Evolutionary conservation across 176 grass and related monocot genomes (phyloP), one percentile per base, ranked within the genome.

Genomic region (Carex parvula): DNA sequence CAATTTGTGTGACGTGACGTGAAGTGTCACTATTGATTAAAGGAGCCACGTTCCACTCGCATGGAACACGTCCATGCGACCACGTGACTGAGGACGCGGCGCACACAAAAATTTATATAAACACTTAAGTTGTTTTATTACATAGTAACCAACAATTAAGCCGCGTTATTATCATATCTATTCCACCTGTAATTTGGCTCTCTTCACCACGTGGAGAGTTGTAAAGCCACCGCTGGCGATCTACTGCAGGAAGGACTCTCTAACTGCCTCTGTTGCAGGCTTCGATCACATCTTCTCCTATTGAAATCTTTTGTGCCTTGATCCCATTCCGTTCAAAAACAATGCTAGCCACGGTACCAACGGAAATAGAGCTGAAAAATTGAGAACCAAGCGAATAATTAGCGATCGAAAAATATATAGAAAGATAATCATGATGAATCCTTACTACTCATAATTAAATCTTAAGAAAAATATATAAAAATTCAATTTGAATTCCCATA

Each of bases 211-310:
- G 79, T 6, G 89, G 89, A 0, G 90, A 90, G 70, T 87, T 88
- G 71, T 91, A 94, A 86, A 97, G 90, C 92, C 95, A 94, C 57
- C 92, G 89, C 30, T 87, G 89, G 61, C 85, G 87, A 69, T 97
- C 95, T 9, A 97, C 95, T 8, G 81, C 87, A 10, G 84, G 82
- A 3, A 97, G 90, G 81, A 97, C 94, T n/a, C 42, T 70, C 53
- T 53, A 94, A 79, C 79, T 97, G 92, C 26, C 57, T 86, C 66
- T 74, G 83, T 60, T n/a, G 95, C 90, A 20, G n/a, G 81, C 87
- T 21, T 89, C 21, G 75, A 94, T 81, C 54, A 97, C 71, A 81
- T 97, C 89, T 80, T 63, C 89, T 26, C 89, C 68, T 22, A 92
- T 21, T 4, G 29, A 54, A 30, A 94, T 81, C 53, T 79, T 67